Evolutionary conservation across 768 basidiomycete genomes (phyloP).

Genomic region (Suillus decipiens): DNA sequence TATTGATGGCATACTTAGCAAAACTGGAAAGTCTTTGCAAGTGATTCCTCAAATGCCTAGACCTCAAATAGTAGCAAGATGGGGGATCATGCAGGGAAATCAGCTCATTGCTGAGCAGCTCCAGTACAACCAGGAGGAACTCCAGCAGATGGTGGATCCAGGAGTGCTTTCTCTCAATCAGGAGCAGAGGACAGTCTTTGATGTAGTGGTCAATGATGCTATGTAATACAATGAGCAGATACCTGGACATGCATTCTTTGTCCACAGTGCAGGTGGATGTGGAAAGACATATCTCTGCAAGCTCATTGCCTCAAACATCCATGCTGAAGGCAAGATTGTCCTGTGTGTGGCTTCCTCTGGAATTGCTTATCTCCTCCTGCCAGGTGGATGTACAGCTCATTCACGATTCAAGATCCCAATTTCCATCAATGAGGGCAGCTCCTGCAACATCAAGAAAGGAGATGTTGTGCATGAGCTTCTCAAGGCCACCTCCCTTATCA

Average conservation of each 20-base stretch:
- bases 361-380: conserved; percentile 45
- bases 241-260: conserved; percentile 32
- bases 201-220: conserved; percentile 30
- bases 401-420: conserved; percentile 51
- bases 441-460: conserved; percentile 21
- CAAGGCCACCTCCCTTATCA: too few species aligned
- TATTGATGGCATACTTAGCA: conserved; percentile 29
- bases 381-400: conserved; percentile 46
- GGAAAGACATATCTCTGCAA: conserved; percentile 41
- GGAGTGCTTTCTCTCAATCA: conserved; percentile 13
- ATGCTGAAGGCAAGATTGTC: conserved; percentile 33
- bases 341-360: conserved; percentile 55
- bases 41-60: conserved; percentile 23
- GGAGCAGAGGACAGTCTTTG: conserved; percentile 31
- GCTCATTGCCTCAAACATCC: conserved; percentile 32
- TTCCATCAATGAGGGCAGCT: conserved; percentile 27
- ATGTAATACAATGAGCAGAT: conserved; percentile 9
- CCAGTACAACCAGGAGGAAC: neutral
- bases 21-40: conserved; percentile 13
- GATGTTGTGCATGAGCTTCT: too few species aligned
- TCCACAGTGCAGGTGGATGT: conserved; percentile 43
- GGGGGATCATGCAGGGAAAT: conserved; percentile 21
- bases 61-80: conserved; percentile 13
- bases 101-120: conserved; percentile 19
- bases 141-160: conserved; percentile 12